These are phyloP conservation scores for Oryza brachyantha DNA, from an alignment of 176 grass and related monocot genomes.

Conservation along the genomic window DNA sequence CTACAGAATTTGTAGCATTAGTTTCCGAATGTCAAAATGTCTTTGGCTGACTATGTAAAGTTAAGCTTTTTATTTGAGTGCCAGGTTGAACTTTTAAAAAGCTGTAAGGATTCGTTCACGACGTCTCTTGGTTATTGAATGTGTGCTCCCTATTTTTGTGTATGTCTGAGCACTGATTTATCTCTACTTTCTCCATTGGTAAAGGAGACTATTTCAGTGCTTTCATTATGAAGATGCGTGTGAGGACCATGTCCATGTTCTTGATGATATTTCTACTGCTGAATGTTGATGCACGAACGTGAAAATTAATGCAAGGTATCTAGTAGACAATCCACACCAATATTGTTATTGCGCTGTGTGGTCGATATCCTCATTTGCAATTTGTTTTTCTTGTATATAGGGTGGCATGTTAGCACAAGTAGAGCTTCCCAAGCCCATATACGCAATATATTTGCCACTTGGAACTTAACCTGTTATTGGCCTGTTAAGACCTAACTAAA, in stretches of 20 bases:
- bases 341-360: not conserved
- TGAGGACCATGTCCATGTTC: not conserved
- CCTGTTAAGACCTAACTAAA: not conserved
- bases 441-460: not conserved
- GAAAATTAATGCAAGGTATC: not conserved
- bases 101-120: not conserved
- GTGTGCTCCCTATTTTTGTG: not conserved
- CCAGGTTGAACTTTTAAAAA: constrained; percentile 9
- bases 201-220: not conserved
- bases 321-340: not conserved
- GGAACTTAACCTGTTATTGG: not conserved
- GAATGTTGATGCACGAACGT: no score
- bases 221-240: not conserved
- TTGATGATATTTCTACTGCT: not conserved
- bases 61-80: constrained; percentile 41
- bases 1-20: constrained; percentile 37
- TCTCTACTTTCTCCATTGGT: not conserved
- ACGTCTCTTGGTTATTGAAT: not conserved
- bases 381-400: not conserved
- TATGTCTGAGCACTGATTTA: not conserved
- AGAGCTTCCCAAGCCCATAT: not conserved
- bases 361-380: not conserved
- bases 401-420: not conserved
- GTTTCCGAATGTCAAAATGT: constrained; percentile 33
- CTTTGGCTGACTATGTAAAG: constrained; percentile 49